Base-by-base conservation (phyloP, 257 asterid species). In the Scutellaria barbata region DNA sequence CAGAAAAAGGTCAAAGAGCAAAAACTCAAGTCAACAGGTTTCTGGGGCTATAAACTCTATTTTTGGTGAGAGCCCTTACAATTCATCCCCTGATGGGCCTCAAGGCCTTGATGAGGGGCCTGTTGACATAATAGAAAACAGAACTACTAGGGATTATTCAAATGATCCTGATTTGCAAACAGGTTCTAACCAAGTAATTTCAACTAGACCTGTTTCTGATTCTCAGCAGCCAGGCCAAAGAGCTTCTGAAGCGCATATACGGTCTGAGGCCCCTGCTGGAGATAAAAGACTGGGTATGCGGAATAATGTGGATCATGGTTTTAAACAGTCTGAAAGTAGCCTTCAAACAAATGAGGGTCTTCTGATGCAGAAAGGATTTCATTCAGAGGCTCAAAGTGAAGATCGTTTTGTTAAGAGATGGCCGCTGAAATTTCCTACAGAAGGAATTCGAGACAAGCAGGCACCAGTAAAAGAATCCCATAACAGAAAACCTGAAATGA, bases 41-140 rank as follows among this genome's bases (percentile, higher is more conserved):
- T 74, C 84, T 66, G 93, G 85, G 51, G 64, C 87, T 46, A 70
- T 87, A 71, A 84, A 66, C 57, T 68, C 85, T 68, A 66, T 81
- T 79, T 80, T 81, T 53, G 86, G 85, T 41, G 95, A 81, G 60
- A 82, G 84, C 80, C 85, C 89, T 65, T 73, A 45, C 63, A 79
- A 86, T 75, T 79, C 85, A 52, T 80, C 88, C 63, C 87, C 92
- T 76, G 92, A 82, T 51, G 81, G 79, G 76, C 84, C 85, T 73
- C 60, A 82, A 50, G 78, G 67, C 66, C 74, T 84, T 60, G 76
- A 66, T 6, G 64, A 35, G 79, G 81, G 73, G 35, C 52, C 78
- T 48, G 68, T 75, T 50, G 67, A 71, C 69, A 84, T 73, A 63
- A 77, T 74, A 79, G 78, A 64, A 12, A 67, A 69, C 80, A 83